Evolutionary conservation across 495 filamentous ascomycete genomes (phyloP).

Genomic region (Hyaloscypha hepaticicola): DNA sequence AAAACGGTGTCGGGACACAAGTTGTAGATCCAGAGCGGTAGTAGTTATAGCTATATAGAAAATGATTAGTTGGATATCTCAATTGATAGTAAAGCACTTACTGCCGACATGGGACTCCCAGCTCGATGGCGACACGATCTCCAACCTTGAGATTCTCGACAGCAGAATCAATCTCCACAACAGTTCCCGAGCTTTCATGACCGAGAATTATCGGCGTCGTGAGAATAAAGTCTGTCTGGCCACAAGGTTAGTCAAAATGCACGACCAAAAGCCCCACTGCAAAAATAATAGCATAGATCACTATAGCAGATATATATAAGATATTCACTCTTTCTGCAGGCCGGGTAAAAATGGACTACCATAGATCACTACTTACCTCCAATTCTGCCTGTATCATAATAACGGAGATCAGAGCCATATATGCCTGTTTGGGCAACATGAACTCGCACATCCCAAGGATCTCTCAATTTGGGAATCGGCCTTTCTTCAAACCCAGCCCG

Average conservation of each 20-base stretch:
- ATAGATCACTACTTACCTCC: neutral
- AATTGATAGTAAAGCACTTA: neutral
- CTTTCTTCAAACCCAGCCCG: constrained; percentile 59
- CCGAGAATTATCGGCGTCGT: constrained; percentile 58
- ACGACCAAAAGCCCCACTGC: too few species aligned
- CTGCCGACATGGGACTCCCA: constrained; percentile 44
- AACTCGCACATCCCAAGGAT: constrained; percentile 52
- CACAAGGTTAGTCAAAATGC: too few species aligned
- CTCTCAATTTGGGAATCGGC: constrained; percentile 52
- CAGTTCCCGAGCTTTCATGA: constrained; percentile 80
- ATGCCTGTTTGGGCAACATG: constrained; percentile 50
- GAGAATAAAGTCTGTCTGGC: too few species aligned
- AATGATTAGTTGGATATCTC: too few species aligned
- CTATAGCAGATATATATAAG: too few species aligned
- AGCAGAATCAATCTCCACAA: constrained; percentile 62
- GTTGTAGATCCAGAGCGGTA: constrained; percentile 54
- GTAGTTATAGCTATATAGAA: constrained; percentile 45
- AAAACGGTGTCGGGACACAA: constrained; percentile 51
- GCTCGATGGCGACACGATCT: constrained; percentile 67
- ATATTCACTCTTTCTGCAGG: too few species aligned
- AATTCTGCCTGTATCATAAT: neutral
- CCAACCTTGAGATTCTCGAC: constrained; percentile 71
- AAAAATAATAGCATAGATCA: too few species aligned
- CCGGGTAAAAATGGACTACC: too few species aligned
- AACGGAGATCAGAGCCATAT: constrained; percentile 48